phyloP scores from a whole-genome alignment of 768 basidiomycete genomes.

The Pluteus cervinus region DNA sequence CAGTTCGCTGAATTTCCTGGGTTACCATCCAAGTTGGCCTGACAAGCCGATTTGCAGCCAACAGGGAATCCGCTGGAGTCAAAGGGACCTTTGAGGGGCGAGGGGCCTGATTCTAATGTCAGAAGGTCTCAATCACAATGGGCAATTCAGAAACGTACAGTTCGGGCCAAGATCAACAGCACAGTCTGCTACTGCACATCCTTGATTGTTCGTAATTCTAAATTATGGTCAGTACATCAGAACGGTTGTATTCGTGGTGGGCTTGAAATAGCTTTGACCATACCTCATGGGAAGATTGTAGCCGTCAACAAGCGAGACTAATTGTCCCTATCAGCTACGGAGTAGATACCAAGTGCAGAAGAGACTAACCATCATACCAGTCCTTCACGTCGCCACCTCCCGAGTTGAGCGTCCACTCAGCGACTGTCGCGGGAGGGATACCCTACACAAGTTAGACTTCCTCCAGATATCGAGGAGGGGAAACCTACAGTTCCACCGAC shows the following conservation, averaged over 20 bases:
- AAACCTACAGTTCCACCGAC: slow-evolving; percentile 43
- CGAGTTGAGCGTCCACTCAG: slow-evolving; percentile 55
- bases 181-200: slow-evolving; percentile 51
- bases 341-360: too few species aligned
- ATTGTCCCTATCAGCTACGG: not conserved
- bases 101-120: slow-evolving; percentile 32
- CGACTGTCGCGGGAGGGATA: slow-evolving; percentile 64
- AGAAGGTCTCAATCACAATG: slow-evolving; percentile 12
- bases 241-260: too few species aligned
- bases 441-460: too few species aligned
- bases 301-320: slow-evolving; percentile 63
- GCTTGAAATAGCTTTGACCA: too few species aligned
- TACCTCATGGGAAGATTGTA: slow-evolving; percentile 58
- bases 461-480: too few species aligned
- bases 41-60: slow-evolving; percentile 59
- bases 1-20: slow-evolving; percentile 55
- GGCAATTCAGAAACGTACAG: slow-evolving; percentile 30
- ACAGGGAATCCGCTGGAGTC: slow-evolving; percentile 48
- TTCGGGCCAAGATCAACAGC: slow-evolving; percentile 54
- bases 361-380: slow-evolving; percentile 56
- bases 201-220: slow-evolving; percentile 49
- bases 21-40: slow-evolving; percentile 36
- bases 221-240: too few species aligned
- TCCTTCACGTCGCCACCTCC: slow-evolving; percentile 38
- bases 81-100: slow-evolving; percentile 43